Percentiles rank a stretch among this genome's conserved stretches.
Evolutionary conservation across 2,329 filamentous ascomycete species (phyloP).

Genomic region (Fusarium odoratissimum): DNA sequence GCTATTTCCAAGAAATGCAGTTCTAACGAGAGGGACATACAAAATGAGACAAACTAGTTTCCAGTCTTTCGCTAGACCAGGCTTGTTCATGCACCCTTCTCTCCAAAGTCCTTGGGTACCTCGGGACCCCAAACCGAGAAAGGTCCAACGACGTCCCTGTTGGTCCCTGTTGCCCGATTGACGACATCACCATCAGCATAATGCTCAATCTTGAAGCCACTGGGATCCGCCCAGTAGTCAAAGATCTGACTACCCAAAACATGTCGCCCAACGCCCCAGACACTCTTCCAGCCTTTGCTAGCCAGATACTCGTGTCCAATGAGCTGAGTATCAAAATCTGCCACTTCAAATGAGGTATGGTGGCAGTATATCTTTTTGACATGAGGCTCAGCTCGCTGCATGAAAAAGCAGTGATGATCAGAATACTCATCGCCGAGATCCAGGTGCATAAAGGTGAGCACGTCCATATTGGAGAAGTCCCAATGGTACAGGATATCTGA

Average conservation of each 20-base stretch:
- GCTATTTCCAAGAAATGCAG: fast-evolving
- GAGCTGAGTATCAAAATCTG: neutral
- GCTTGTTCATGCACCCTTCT: neutral
- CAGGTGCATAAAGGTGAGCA: neutral
- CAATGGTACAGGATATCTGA: neutral
- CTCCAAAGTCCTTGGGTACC: neutral
- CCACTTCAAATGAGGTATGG: neutral
- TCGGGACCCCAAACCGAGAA: neutral
- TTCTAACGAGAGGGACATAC: fast-evolving
- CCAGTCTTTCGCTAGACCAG: fast-evolving
- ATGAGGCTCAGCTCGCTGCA: neutral
- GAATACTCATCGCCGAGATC: neutral
- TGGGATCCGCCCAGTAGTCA: neutral
- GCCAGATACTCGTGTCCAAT: neutral
- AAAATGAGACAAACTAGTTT: neutral
- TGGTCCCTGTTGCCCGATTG: neutral
- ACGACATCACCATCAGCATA: neutral
- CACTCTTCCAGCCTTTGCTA: neutral
- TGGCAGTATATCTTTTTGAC: neutral
- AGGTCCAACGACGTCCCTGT: neutral
- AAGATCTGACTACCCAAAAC: neutral
- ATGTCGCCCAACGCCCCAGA: neutral
- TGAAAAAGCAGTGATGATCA: neutral
- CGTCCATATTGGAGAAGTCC: neutral
- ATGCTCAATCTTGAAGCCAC: neutral